phyloP scores from a whole-genome alignment of 2,329 filamentous ascomycete genomes.

The Trichoderma guizhouense region DNA sequence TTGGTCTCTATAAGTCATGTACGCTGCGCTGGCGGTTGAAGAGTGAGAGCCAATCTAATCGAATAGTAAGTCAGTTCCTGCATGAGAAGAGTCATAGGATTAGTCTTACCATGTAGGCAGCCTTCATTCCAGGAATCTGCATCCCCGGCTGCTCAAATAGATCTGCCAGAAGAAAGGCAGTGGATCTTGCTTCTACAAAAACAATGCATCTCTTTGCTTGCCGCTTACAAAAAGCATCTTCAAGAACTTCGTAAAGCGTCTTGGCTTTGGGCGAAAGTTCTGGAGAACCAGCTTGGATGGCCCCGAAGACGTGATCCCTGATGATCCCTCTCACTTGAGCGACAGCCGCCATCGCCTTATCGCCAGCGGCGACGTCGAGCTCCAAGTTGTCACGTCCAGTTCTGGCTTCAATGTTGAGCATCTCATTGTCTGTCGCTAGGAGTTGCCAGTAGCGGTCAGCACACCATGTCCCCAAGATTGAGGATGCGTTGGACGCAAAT shows the following conservation, averaged over 20 bases:
- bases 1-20: constrained; percentile 70
- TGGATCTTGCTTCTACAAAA: constrained; percentile 77
- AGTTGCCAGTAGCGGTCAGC: constrained; percentile 78
- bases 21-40: constrained; percentile 48
- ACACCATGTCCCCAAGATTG: constrained; percentile 77
- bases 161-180: constrained; percentile 68
- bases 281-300: constrained; percentile 25
- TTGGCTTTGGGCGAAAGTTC: constrained; percentile 70
- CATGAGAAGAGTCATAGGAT: not conserved
- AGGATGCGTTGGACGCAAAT: constrained; percentile 57
- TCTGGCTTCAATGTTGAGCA: constrained; percentile 57
- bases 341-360: constrained; percentile 54
- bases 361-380: constrained; percentile 26
- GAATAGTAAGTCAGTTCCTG: not conserved
- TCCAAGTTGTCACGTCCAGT: constrained; percentile 39
- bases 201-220: constrained; percentile 64
- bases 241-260: constrained; percentile 58
- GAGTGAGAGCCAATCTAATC: constrained; percentile 31
- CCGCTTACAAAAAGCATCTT: constrained; percentile 61
- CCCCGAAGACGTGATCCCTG: constrained; percentile 44
- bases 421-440: constrained; percentile 60
- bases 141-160: constrained; percentile 59
- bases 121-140: constrained; percentile 54
- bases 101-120: constrained; percentile 58
- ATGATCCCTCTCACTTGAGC: constrained; percentile 57